Conservation (phyloP, 208 protist species). For the Naegleria fowleri region DNA sequence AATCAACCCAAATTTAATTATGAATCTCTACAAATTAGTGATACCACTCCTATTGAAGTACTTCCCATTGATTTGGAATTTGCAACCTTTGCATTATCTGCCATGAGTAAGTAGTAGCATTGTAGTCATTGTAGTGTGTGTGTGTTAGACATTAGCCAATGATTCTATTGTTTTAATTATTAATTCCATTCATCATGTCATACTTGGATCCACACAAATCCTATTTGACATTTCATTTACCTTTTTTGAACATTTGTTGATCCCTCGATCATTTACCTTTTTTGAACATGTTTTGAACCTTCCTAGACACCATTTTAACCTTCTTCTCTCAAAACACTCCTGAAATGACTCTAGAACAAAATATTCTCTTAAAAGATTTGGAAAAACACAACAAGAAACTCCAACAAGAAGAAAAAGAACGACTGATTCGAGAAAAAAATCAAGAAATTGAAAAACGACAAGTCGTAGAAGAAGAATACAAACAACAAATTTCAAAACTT, state of each 20-base stretch:
- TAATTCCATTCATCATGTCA: too few species aligned
- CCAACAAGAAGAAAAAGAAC: not conserved
- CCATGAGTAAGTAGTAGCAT: not conserved
- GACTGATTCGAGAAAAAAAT: not conserved
- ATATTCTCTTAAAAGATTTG: not conserved
- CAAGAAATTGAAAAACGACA: not conserved
- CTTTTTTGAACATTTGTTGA: too few species aligned
- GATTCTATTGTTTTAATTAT: too few species aligned
- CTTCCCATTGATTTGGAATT: not conserved
- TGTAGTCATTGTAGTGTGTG: too few species aligned
- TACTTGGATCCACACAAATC: too few species aligned
- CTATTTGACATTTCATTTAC: too few species aligned
- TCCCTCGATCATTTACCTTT: too few species aligned
- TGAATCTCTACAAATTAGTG: not conserved
- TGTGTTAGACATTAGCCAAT: too few species aligned
- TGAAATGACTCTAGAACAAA: not conserved
- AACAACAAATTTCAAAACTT: not conserved
- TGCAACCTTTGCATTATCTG: not conserved
- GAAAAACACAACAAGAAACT: not conserved
- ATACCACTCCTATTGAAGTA: not conserved
- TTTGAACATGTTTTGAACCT: too few species aligned
- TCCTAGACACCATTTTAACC: not conserved
- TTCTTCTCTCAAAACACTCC: not conserved
- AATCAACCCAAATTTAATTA: not conserved
- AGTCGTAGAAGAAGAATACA: not conserved